Evolutionary conservation across 2,329 filamentous ascomycete species (phyloP).

Genomic region (Pseudogymnoascus sp.): DNA sequence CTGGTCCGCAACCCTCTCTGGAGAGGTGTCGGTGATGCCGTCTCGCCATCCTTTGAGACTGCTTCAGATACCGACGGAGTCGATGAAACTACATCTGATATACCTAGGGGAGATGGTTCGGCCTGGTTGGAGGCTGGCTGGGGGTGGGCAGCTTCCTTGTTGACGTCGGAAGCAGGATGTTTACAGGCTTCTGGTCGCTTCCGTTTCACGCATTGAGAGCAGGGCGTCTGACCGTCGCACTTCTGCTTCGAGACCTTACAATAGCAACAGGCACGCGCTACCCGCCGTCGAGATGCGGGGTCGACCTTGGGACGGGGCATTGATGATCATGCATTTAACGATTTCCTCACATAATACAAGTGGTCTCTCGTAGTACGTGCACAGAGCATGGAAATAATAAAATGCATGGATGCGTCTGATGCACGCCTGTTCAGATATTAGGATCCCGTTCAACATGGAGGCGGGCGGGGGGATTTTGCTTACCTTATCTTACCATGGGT

Average conservation of each 20-base stretch:
- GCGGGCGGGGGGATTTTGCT: background rate
- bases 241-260: slow-evolving; percentile 11
- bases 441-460: background rate
- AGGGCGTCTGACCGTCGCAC: slow-evolving; percentile 9
- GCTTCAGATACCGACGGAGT: background rate
- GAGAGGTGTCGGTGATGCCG: background rate
- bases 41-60: background rate
- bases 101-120: background rate
- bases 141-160: background rate
- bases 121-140: background rate
- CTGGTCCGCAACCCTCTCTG: background rate
- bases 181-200: slow-evolving; percentile 1
- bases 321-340: background rate
- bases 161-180: background rate
- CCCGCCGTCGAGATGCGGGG: slow-evolving; percentile 8
- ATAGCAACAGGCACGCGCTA: slow-evolving; percentile 6
- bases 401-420: background rate
- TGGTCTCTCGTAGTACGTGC: background rate
- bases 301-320: slow-evolving; percentile 10
- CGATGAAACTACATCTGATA: background rate
- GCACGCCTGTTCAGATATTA: background rate
- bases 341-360: background rate
- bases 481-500: background rate
- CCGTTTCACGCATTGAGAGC: slow-evolving; percentile 8
- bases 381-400: background rate